Evolutionary conservation across 495 filamentous ascomycete species (phyloP).

Genomic region (Trichoderma parareesei): DNA sequence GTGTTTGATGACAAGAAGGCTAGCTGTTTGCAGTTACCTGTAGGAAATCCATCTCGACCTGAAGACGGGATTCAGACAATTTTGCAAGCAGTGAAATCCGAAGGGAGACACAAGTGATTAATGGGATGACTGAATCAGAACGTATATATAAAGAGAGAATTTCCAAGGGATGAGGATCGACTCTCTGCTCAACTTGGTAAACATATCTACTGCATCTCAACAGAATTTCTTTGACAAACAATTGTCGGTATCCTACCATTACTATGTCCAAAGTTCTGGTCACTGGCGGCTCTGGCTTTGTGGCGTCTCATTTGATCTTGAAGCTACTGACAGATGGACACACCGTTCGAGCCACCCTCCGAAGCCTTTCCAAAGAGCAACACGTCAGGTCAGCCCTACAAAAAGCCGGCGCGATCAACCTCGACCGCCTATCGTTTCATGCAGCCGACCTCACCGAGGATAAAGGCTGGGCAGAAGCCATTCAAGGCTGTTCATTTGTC

Average conservation of each 20-base stretch:
- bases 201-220: no score
- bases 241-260: background rate
- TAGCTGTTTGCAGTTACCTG: no score
- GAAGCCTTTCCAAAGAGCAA: background rate
- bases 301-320: background rate
- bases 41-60: no score
- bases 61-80: no score
- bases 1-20: no score
- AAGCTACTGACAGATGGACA: background rate
- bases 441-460: background rate
- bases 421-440: constrained; percentile 3
- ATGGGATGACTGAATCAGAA: no score
- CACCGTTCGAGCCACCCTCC: background rate
- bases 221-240: background rate
- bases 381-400: background rate
- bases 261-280: background rate
- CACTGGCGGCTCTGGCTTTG: background rate
- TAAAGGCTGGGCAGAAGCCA: background rate
- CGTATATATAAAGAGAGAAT: no score
- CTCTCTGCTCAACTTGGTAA: no score
- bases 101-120: no score
- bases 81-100: no score
- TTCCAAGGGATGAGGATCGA: no score
- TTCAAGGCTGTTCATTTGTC: background rate
- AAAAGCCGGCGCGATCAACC: background rate